Base-by-base conservation (phyloP, 352 stramenopile species). In the Globisporangium spinosum region DNA sequence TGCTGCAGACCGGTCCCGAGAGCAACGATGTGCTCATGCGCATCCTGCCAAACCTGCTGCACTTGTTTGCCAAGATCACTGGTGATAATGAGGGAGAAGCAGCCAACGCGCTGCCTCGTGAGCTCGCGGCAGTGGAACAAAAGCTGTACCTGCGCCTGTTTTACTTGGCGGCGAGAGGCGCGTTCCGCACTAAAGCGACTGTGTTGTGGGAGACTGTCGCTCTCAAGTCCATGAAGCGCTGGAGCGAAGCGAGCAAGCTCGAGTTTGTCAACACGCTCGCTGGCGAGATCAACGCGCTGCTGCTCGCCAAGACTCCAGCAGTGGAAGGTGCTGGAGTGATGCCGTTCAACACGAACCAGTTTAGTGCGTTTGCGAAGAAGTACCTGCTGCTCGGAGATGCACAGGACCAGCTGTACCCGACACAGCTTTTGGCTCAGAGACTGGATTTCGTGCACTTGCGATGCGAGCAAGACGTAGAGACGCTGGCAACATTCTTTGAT, bases 81-180 rank as follows among this genome's bases (percentile, higher is more conserved):
- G 59, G 20, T 27, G 57, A 23, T 15, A 47, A 15, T 4, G 68
- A 20, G 4, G 29, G 23, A 23, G 55, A 43, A 61, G 9, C 32
- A 61, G 2, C 10, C 32, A 45, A 55, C 1, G 59, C 76, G 2
- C 61, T 90, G 38, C 75, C 83, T 4, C 68, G 27, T 35, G 83
- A 93, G 62, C 76, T 93, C 23, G 73, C 78, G 72, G 65, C 67
- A 12, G 83, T 87, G 1, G 76, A 93, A 53, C 62, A 75, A 17
- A 74, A 91, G 59, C 43, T 91, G 8, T 89, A 89, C 61, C 62
- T 67, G 32, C 69, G 79, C 0, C 69, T 91, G 12, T 91, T 91
- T 62, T 82, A 90, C 61, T 62, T 91, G 0, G 82, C 82, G 12
- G 78, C 79, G 0, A 74, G 77, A 12, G 85, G 81, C 10, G 80